phyloP scores from a whole-genome alignment of 306 rosid species.

The Pyrus communis region DNA sequence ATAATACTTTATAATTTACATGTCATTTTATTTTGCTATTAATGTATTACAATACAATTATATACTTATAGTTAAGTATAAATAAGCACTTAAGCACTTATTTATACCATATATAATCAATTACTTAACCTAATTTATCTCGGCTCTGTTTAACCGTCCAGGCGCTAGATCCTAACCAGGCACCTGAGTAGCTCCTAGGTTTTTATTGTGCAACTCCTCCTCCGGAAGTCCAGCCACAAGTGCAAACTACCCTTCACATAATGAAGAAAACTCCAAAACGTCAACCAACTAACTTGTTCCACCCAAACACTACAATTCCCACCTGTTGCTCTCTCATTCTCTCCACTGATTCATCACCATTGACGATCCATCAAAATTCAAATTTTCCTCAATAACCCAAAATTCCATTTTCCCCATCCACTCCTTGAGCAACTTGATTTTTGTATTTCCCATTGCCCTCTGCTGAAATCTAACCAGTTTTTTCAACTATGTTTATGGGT shows the following conservation, averaged over 20 bases:
- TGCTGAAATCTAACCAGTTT: not conserved
- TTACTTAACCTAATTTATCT: too few species aligned
- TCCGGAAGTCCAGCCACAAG: not conserved
- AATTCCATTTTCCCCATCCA: not conserved
- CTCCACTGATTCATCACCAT: not conserved
- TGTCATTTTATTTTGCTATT: too few species aligned
- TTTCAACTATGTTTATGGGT: not conserved
- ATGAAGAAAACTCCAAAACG: constrained; percentile 12
- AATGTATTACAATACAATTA: too few species aligned
- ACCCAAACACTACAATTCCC: not conserved
- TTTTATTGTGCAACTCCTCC: too few species aligned
- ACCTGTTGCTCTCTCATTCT: constrained; percentile 5
- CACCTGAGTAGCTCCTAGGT: too few species aligned
- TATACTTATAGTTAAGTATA: too few species aligned
- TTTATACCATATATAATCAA: too few species aligned
- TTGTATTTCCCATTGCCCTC: not conserved
- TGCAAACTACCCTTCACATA: not conserved
- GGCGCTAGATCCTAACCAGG: too few species aligned
- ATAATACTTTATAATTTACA: too few species aligned
- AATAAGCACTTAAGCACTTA: too few species aligned
- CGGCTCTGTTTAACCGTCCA: too few species aligned
- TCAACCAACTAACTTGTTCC: constrained; percentile 5
- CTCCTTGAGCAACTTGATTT: not conserved
- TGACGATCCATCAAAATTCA: not conserved
- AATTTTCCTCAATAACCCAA: not conserved